Percentiles rank a stretch among this genome's conserved stretches.
These are phyloP conservation scores for Candida sp. DNA, from an alignment of 1,139 yeast genomes.

Conservation along the genomic window DNA sequence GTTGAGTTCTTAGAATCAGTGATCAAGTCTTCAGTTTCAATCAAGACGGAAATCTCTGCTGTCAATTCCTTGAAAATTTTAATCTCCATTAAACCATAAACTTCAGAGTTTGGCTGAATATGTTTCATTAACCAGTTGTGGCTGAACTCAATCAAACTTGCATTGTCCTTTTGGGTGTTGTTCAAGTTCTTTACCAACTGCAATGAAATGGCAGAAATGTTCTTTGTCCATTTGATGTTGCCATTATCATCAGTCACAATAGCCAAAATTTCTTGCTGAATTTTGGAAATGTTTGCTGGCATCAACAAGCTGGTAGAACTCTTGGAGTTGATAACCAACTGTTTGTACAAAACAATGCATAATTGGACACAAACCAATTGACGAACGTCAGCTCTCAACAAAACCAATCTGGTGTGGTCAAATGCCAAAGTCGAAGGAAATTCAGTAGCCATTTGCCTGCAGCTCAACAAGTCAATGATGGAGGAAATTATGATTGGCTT, in stretches of 20 bases:
- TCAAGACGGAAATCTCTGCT: constrained; percentile 30
- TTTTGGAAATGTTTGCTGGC: constrained; percentile 33
- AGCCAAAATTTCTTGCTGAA: constrained; percentile 68
- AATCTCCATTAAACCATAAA: constrained; percentile 78
- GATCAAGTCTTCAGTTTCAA: constrained; percentile 15
- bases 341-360: constrained; percentile 75
- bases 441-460: constrained; percentile 82
- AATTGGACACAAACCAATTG: constrained; percentile 83
- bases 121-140: constrained; percentile 85
- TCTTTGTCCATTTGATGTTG: constrained; percentile 89
- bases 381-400: constrained; percentile 83
- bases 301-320: constrained; percentile 21
- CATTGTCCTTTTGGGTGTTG: constrained; percentile 5
- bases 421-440: constrained; percentile 89
- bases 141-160: constrained; percentile 59
- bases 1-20: constrained; percentile 1
- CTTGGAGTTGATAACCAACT: constrained; percentile 49
- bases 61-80: constrained; percentile 60
- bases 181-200: constrained; percentile 60
- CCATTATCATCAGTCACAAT: constrained; percentile 88
- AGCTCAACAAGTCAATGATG: constrained; percentile 66
- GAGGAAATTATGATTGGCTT: constrained; percentile 49
- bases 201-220: constrained; percentile 72
- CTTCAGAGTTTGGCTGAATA: constrained; percentile 82
- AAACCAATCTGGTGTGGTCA: constrained; percentile 80